Conservation (phyloP, 495 filamentous ascomycete genomes). For the Acidomyces sp. region DNA sequence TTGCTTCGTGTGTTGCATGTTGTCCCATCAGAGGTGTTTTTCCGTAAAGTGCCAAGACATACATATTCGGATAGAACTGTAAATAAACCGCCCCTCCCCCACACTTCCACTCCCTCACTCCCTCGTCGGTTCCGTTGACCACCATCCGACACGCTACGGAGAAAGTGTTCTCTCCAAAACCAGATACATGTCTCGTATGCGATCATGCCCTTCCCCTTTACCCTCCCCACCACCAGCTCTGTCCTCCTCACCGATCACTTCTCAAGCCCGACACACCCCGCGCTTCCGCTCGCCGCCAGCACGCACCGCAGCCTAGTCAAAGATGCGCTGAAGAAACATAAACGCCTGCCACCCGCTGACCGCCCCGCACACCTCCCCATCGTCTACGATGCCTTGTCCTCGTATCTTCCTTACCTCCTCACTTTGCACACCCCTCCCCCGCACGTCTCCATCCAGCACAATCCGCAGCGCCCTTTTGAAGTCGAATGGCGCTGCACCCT, state of each 20-base stretch:
- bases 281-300: slow-evolving; percentile 15
- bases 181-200: background rate
- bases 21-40: no score
- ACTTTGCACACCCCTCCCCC: slow-evolving; percentile 52
- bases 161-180: background rate
- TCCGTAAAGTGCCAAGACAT: no score
- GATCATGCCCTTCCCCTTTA: slow-evolving; percentile 20
- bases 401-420: slow-evolving; percentile 56
- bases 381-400: slow-evolving; percentile 35
- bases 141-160: no score
- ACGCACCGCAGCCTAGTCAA: slow-evolving; percentile 18
- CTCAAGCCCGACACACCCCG: slow-evolving; percentile 16
- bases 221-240: slow-evolving; percentile 19
- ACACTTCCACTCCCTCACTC: no score
- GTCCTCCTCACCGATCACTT: slow-evolving; percentile 16
- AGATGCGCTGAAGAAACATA: slow-evolving; percentile 21
- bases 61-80: no score
- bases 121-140: no score
- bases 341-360: slow-evolving; percentile 14
- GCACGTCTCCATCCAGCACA: slow-evolving; percentile 37
- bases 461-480: slow-evolving; percentile 42
- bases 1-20: no score
- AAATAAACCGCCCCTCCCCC: no score
- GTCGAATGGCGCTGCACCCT: slow-evolving; percentile 80
- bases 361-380: slow-evolving; percentile 13